phyloP scores from a whole-genome alignment of 257 asterid species.

The Mitragyna speciosa region DNA sequence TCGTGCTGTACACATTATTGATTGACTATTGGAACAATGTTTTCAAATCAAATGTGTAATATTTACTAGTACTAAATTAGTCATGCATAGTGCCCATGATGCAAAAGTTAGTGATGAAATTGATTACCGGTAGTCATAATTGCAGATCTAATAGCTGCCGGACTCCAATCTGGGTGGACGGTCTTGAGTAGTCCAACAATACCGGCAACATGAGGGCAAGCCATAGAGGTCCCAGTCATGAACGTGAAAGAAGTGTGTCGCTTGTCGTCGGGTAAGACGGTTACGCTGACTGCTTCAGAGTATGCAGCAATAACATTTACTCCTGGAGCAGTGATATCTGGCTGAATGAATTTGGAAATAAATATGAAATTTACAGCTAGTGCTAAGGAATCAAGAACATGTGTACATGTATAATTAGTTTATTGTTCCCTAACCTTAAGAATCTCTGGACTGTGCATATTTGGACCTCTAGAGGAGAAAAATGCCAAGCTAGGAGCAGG shows the following conservation, averaged over 20 bases:
- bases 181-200: slow-evolving; percentile 52
- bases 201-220: slow-evolving; percentile 75
- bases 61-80: no score
- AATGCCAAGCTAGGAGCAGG: slow-evolving; percentile 65
- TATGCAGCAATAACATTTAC: slow-evolving; percentile 56
- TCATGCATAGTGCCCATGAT: no score
- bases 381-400: no score
- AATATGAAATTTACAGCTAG: no score
- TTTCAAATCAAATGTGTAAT: no score
- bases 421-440: no score
- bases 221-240: slow-evolving; percentile 57
- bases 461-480: slow-evolving; percentile 83
- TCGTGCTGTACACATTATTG: slow-evolving; percentile 35
- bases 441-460: slow-evolving; percentile 43
- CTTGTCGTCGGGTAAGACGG: slow-evolving; percentile 21
- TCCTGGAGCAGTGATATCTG: slow-evolving; percentile 75
- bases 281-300: slow-evolving; percentile 30
- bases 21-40: not conserved
- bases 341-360: slow-evolving; percentile 32
- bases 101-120: not conserved
- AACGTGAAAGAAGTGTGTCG: slow-evolving; percentile 32
- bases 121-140: slow-evolving; percentile 51
- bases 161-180: slow-evolving; percentile 63
- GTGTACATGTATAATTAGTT: no score
- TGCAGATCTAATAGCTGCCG: slow-evolving; percentile 64